Base-by-base conservation (phyloP, 1,284 basidiomycete species). In the Cutaneotrichosporon mucoides region DNA sequence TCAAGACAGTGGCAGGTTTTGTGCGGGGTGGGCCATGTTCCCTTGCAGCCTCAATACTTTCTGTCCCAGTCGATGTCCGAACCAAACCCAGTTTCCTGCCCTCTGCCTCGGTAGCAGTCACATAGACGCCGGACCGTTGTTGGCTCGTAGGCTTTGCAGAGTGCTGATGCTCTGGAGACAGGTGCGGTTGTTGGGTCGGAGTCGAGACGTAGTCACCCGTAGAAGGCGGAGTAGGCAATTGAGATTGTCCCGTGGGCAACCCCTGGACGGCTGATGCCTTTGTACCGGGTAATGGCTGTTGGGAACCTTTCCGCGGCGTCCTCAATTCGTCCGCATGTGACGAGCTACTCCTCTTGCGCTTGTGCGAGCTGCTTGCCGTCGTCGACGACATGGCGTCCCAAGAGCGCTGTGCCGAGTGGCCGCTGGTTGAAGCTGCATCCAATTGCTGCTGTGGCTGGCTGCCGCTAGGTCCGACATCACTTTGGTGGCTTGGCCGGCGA, bases 1-100 rank as follows among this genome's bases (percentile, higher is more conserved):
- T 61, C 8, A 76, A 41, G 7, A 68, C 65, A 0, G 72, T 68
- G 3, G 71, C 64, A 5, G 65, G 59, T 15, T 63, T 68, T 2
- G 62, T 66, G 12, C 74, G 60, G 3, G 72, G 70, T 7, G 63
- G 59, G 3, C 52, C 53, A 10, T 55, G 60, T 7, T 60, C 57
- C 13, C 56, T 54, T 1, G 43, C 38, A 15, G 64, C 63, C 15
- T 68, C 65, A 5, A 65, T 49, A 5, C 55, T 55, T 47, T 71
- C 69, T n/a, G 62, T 63, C n/a, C 65, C 66, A n/a, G 63, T 65
- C 10, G 66, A 65, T 36, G 65, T 64, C 24, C 65, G 66, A 2
- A 68, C 59, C 4, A 76, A 34, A 8, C 68, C 69, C 7, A 76
- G 58, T 48, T 73, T 73, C n/a, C 74, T 62, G 1, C 74, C 74